Base-by-base conservation (phyloP, 495 filamentous ascomycete species). In the Lepidopterella palustris region DNA sequence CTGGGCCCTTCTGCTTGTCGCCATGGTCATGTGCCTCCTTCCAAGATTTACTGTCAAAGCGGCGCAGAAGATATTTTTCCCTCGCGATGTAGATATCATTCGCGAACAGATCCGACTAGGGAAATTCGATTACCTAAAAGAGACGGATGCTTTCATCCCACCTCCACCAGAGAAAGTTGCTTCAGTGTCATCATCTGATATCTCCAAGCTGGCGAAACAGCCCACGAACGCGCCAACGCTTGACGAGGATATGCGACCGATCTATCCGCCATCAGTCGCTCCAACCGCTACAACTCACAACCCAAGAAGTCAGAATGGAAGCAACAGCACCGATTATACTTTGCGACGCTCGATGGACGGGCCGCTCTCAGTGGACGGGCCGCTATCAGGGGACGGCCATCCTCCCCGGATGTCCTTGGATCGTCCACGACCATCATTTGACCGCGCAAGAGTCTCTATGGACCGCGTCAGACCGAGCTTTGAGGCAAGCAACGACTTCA, bases 51-150 rank as follows among this genome's bases (percentile, higher is more conserved):
- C 84, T 24, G 75, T 86, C 73, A 99, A 99, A 75, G 74, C 84
- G 28, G 72, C 93, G 25, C 92, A 96, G 72, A 99, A 99, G 73
- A 85, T 95, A 40, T 95, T 87, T 75, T 87, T 89, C 71, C 95
- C 95, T 5, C 83, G 82, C 49, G 95, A 99, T 66, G 84, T 97
- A 54, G 95, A 99, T 70, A 96, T 99, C 66, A 85, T 99, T 66
- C 88, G 95, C 28, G 95, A 99, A 73, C 88, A 96, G 74, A 80
- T 93, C 55, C 82, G 82, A 45, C 79, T 81, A 65, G 93, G 93
- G 55, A 84, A 86, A 61, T 97, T 89, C 72, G 81, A 85, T 62
- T 80, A 87, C 69, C 77, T 89, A 26, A 80, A 87, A 45, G 72
- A 80, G 51, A 72, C 71, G 53, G 75, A 81, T 68, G 72, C 66